Base-by-base conservation (phyloP, 768 basidiomycete species). In the Leccinellum luteum region DNA sequence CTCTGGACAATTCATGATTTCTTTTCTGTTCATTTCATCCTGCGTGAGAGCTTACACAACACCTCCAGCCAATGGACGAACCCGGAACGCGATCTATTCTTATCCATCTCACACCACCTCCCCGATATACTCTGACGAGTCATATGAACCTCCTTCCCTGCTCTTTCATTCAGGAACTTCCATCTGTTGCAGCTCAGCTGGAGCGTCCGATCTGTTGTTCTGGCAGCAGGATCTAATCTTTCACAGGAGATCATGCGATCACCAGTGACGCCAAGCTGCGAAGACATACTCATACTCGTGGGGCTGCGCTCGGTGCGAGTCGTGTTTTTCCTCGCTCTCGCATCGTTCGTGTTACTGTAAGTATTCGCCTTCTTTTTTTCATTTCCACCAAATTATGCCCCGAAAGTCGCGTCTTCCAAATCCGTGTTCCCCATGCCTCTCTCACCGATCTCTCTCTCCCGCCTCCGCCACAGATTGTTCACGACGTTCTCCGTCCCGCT, bases 1-100 rank as follows among this genome's bases (percentile, higher is more conserved):
- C 52, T 21, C 17, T n/a, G 19, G 30, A 50, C 63, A 65, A 68
- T 66, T 12, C 47, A 54, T 34, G 44, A 44, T 14, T 52, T 56
- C 23, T 41, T 4, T 41, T 17, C 21, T 51, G 27, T 47, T 50
- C 48, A 14, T 52, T 19, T 27, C 38, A 19, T 41, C 57, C 34
- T 7, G 30, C 27, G 49, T 6, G 51, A 51, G 51, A 51, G 56
- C 55, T 59, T 8, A 52, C 31, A 14, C 44, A 38, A 38, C 35
- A 8, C 21, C 7, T 45, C 5, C 28, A 50, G 6, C 19, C 41
- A 54, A 45, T 15, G 35, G 44, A 56, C 14, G 12, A 27, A 31
- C 30, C 43, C 12, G 43, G 41, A 28, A 44, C 47, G 17, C n/a
- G 30, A 17, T 23, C 27, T 25, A 45, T 45, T 35, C 43, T 38